A percentile compares a stretch with the other conserved stretches of the same genome.
phyloP scores from a whole-genome alignment of 2,329 filamentous ascomycete genomes.

The Pseudogymnoascus sp. region DNA sequence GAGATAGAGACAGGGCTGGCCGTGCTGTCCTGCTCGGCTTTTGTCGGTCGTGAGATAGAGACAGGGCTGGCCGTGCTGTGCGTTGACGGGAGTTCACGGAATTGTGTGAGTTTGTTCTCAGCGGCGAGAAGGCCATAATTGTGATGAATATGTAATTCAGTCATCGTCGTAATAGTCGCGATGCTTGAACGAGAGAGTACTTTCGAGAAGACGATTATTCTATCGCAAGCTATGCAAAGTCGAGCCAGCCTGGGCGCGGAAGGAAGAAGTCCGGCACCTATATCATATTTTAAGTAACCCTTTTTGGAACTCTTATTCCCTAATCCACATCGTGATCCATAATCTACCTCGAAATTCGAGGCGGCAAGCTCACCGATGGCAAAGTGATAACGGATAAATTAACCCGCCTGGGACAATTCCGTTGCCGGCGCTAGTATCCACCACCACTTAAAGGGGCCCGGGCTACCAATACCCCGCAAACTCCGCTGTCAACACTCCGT shows the following conservation, averaged over 20 bases:
- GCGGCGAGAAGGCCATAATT: neutral
- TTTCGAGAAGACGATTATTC: neutral
- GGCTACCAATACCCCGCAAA: neutral
- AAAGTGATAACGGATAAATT: neutral
- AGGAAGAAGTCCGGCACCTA: neutral
- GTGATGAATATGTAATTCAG: neutral
- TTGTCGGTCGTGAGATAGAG: neutral
- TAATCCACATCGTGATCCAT: neutral
- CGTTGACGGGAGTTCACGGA: neutral
- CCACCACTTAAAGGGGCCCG: neutral
- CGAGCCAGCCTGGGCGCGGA: neutral
- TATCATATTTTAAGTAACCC: neutral
- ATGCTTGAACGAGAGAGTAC: neutral
- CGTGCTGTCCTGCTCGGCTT: neutral
- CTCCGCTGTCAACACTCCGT: neutral
- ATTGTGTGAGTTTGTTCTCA: neutral
- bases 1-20: neutral
- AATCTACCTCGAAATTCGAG: neutral
- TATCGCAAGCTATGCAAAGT: neutral
- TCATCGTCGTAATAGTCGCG: neutral
- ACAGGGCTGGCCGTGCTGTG: neutral
- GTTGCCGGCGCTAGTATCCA: neutral
- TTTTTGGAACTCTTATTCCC: neutral
- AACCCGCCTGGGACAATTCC: slow-evolving; percentile 1
- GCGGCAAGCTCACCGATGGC: neutral